A percentile compares a stretch with the other conserved stretches of the same genome.
Conservation (phyloP, 768 basidiomycete species). For the Polyporus arcularius region DNA sequence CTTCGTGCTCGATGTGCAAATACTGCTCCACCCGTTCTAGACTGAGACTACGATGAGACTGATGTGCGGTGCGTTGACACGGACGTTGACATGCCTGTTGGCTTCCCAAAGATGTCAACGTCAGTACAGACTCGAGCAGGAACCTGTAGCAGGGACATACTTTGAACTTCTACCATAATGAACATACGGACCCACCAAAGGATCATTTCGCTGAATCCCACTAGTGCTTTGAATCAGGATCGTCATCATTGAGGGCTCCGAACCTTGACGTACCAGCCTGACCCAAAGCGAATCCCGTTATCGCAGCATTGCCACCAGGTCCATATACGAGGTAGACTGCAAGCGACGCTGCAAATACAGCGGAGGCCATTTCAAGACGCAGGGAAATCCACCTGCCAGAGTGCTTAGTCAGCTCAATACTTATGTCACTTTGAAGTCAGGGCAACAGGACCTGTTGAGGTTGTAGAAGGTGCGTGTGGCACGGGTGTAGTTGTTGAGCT, state of each 20-base stretch:
- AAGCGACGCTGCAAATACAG: constrained; percentile 48
- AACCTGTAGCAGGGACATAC: constrained; percentile 12
- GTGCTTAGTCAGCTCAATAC: neutral
- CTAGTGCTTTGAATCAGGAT: constrained; percentile 19
- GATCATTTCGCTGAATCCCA: constrained; percentile 60
- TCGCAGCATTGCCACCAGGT: constrained; percentile 39
- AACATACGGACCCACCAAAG: constrained; percentile 48
- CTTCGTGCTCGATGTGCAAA: constrained; percentile 54
- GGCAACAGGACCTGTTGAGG: constrained; percentile 32
- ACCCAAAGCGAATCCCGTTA: constrained; percentile 42
- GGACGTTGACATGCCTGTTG: constrained; percentile 24
- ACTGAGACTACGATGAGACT: constrained; percentile 23
- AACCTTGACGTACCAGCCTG: constrained; percentile 39
- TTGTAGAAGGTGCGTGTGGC: constrained; percentile 48
- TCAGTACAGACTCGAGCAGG: neutral
- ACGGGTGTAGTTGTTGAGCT: constrained; percentile 49
- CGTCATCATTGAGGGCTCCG: neutral
- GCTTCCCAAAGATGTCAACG: neutral
- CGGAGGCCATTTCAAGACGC: constrained; percentile 57
- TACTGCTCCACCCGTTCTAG: constrained; percentile 54
- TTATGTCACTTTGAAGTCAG: too few species aligned
- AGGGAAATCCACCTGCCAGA: constrained; percentile 40
- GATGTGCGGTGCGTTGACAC: neutral
- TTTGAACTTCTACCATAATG: constrained; percentile 48
- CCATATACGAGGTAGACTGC: constrained; percentile 56